Percentiles rank a stretch among this genome's conserved stretches.
Evolutionary conservation across 306 rosid genomes (phyloP).

Genomic region (Comarum palustre): DNA sequence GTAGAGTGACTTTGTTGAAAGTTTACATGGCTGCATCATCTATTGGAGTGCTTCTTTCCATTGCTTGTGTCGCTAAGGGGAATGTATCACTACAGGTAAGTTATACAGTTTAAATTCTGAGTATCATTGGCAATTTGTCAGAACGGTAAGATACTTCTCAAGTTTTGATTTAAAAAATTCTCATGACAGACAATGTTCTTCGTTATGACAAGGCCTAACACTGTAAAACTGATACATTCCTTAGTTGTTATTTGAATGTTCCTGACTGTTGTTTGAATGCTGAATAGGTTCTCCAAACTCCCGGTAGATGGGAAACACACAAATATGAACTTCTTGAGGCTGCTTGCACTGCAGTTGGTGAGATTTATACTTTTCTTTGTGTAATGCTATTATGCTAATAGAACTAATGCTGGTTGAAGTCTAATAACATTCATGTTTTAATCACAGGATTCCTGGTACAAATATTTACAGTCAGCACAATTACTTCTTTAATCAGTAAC

Average conservation of each 20-base stretch:
- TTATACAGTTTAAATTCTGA: neutral
- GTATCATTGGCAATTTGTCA: neutral
- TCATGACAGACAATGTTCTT: neutral
- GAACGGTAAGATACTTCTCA: neutral
- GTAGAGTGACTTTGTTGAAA: constrained; percentile 51
- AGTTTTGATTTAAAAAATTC: neutral
- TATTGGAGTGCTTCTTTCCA: constrained; percentile 33
- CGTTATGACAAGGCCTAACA: neutral
- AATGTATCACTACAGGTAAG: constrained; percentile 57
- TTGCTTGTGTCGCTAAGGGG: constrained; percentile 37
- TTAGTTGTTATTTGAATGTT: neutral
- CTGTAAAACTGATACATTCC: neutral
- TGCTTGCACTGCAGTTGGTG: constrained; percentile 25
- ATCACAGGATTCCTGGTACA: constrained; percentile 48
- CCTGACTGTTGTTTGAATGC: constrained; percentile 4
- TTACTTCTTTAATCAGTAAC: constrained; percentile 43
- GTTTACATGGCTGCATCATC: constrained; percentile 49
- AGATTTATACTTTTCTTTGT: constrained; percentile 7
- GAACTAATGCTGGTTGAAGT: neutral
- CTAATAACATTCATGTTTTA: neutral
- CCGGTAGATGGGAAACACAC: constrained; percentile 28
- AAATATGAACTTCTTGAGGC: constrained; percentile 36
- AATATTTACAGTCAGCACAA: constrained; percentile 19
- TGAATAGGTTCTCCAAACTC: constrained; percentile 34
- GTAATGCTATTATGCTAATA: neutral